Base-by-base conservation (phyloP, 1,284 basidiomycete species). In the Melanopsichium pennsylvanicum region DNA sequence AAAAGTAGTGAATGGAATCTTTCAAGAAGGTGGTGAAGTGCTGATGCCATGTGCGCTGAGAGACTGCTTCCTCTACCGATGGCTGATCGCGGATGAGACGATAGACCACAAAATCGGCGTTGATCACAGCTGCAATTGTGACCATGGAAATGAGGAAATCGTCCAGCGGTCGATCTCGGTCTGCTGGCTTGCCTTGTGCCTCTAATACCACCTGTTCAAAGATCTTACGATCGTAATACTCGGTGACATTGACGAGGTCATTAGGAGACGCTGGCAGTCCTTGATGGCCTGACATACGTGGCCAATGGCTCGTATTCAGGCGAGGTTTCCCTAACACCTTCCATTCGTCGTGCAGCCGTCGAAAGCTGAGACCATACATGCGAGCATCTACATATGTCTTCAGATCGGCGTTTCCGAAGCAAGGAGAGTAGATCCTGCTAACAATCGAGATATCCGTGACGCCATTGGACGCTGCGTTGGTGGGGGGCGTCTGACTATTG, bases 341-440 rank as follows among this genome's bases (percentile, higher is more conserved):
- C 63, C 63, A 67, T 43, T 67, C 63, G 25, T 67, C 63, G 27
- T 67, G 47, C 34, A 67, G 22, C 4, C 63, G 50, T 25, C 44
- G 45, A 33, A 67, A 67, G 51, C 57, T 51, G 21, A 67, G 26
- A 3, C 52, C 63, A 31, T 67, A 67, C 19, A 41, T 44, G 19
- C 63, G 63, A 3, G 51, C 63, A 9, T 55, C 39, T 19, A 50
- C 16, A 26, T 50, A 67, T n/a, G 56, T 22, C 29, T 51, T 56
- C 18, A 60, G 13, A 19, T 59, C 56, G 3, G 60, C 47, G 5
- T 60, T 60, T 5, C 63, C 56, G 7, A 40, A 54, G 47, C 63
- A 67, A 8, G 63, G 51, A 39, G 55, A 60, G 47, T 60, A 56
- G 10, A 59, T 33, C 19, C 36, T 36, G 23, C 34, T 38, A 12